Evolutionary conservation across 164 flowering plant genomes (phyloP), one percentile per base, ranked within the genome.

Genomic region (Vitis cinerea): DNA sequence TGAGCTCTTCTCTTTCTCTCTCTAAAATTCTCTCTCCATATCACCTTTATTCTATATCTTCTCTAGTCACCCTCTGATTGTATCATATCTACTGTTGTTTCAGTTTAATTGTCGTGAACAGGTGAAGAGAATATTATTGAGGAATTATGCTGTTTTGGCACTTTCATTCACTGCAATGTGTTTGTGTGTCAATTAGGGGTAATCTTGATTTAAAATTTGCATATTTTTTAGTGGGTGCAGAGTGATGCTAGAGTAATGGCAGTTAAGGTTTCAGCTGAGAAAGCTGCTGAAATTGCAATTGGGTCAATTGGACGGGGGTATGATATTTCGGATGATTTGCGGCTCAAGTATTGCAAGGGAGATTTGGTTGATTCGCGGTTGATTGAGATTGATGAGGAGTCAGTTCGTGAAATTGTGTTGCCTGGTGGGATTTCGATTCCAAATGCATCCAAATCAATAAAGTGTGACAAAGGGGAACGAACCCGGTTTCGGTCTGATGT

Each of bases 381-480:
- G 83, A 92, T 94, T 69, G 90, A 82, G 66, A 81, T 92, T 59
- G 91, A 90, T 72, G 84, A 83, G 55, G 86, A 81, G 66, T 78
- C 75, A 30, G 82, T 79, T 48, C 81, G 80, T 11, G 92, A 88
- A 57, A 69, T 95, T 76, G 85, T 86, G 65, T 74, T 95, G 15
- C 96, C 97, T 23, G 94, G 93, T 62, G 99, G 97, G 6, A 72
- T 88, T 61, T 48, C 74, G 8, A 80, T 95, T 2, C 80, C 86
- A 1, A 77, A 84, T 68, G 98, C 90, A 8, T 72, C 98, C 6
- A 87, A 83, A 67, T 88, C 89, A 0, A 93, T 95, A 14, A 91
- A 90, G 64, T 95, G 97, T 64, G 99, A 95, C 74, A 95, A 95
- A 82, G 99, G 99, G 49, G 99, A 95, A 69, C 84, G 97, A 67